Conservation (phyloP, 768 basidiomycete species). For the Trametes gibbosa region DNA sequence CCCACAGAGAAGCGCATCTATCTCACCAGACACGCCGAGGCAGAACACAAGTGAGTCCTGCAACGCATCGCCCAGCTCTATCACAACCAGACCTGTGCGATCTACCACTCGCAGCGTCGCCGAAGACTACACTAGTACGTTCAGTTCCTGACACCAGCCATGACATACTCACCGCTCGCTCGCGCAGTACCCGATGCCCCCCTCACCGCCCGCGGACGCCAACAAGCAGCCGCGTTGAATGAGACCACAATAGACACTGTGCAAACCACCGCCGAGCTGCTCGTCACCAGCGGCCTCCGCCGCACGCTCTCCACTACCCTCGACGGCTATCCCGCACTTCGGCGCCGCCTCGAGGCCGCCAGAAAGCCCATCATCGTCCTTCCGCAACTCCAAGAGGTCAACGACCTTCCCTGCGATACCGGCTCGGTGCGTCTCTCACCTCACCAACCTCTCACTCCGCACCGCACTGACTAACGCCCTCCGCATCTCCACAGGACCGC, state of each 20-base stretch:
- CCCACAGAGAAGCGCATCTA: constrained; percentile 29
- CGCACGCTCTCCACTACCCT: constrained; percentile 29
- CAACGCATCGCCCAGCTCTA: not conserved
- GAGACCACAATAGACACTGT: constrained; percentile 23
- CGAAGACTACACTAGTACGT: constrained; percentile 25
- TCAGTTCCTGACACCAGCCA: not conserved
- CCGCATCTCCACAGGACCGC: constrained; percentile 15
- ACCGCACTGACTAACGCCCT: not conserved
- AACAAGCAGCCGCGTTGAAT: constrained; percentile 25
- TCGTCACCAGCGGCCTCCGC: constrained; percentile 26
- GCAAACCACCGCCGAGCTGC: constrained; percentile 26
- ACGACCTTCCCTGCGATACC: constrained; percentile 28
- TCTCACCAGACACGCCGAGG: constrained; percentile 29
- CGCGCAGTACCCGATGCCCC: constrained; percentile 27
- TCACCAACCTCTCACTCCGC: not conserved
- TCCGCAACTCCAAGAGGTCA: constrained; percentile 30
- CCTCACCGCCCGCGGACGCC: constrained; percentile 25
- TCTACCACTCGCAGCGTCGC: constrained; percentile 17
- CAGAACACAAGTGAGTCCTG: constrained; percentile 28
- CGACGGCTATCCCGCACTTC: constrained; percentile 24
- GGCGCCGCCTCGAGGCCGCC: constrained; percentile 24
- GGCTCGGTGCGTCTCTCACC: constrained; percentile 24
- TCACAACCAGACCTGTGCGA: not conserved
- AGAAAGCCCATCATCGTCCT: constrained; percentile 26
- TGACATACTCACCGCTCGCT: not conserved